Evolutionary conservation across 768 basidiomycete genomes (phyloP), one percentile per base, ranked within the genome.

Genomic region (Lactarius tabidus): DNA sequence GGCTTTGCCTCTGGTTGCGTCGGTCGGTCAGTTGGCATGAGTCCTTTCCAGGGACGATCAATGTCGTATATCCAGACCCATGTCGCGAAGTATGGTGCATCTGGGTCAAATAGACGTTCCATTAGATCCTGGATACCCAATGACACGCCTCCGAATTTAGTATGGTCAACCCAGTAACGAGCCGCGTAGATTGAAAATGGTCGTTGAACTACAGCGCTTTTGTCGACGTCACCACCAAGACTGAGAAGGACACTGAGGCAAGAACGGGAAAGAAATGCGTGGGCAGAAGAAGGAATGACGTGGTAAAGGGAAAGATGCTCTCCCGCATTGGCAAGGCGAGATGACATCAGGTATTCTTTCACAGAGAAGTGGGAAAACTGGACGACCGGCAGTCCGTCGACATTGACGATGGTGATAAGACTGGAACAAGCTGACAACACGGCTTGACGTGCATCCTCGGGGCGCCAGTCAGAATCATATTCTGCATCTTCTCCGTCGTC

Each of bases 261-360:
- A 7, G 48, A 29, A 0, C 48, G 35, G 3, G 60, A 60, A n/a
- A 65, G 41, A 23, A 52, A 18, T 0, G 20, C 45, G 29, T 65
- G 64, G 8, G 64, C 59, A 10, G 38, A 43, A 1, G 4, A 9
- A 3, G 54, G 36, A 28, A 29, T 15, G n/a, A 65, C 38, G 2
- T 57, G 38, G 35, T 43, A 62, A 8, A 3, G 4, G 18, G 64
- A 60, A 36, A 45, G 43, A n/a, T 31, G 3, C 4, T 1, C 20
- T 4, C 1, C 28, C 9, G 38, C 26, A 5, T 14, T 17, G 6
- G 38, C 41, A 23, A 65, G 64, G 10, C 59, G 64, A n/a, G 28
- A 18, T 0, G 64, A 65, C 45, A 55, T 56, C 26, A 65, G 43
- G 38, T 62, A 65, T 17, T 65, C 64, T 26, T 62, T 65, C 18